Evolutionary conservation across 2,329 filamentous ascomycete species (phyloP), one percentile per base, ranked within the genome.

Genomic region (Colletotrichum navitas): DNA sequence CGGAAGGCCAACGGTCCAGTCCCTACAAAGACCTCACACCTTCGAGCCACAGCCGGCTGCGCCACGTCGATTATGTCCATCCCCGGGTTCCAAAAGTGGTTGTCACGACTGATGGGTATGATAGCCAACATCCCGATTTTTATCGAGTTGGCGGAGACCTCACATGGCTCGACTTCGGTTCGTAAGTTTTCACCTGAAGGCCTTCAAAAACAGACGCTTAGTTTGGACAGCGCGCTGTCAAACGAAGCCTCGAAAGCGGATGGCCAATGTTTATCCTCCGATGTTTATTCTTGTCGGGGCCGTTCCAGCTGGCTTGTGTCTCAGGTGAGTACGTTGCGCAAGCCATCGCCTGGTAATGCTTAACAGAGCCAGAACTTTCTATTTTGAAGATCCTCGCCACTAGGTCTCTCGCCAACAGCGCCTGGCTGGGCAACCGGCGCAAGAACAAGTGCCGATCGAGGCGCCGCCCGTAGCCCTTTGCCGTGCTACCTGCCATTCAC

Each of bases 301-400:
- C 24, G 21, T 36, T 45, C 54, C 68, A 36, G 43, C 52, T 52
- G 54, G 45, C 43, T 43, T 26, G 55, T 47, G 69, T 68, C 69
- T 72, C 69, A 72, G 69, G 69, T 69, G 69, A 64, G 52, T 43
- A 68, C 45, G 21, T 43, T 64, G 65, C 60, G 69, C 54, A 68
- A 69, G 69, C 60, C 65, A 60, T 66, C 65, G 64, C 45, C 36
- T 54, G 54, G 60, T 64, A 24, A 59, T 63, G 26, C 32, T 36
- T 24, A 68, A 43, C 32, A 51, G 54, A 59, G 45, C 39, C 60
- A 29, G 45, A 51, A 54, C 59, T 39, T 63, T 61, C 61, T 63
- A 45, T 63, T 54, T 47, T 56, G 26, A 54, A 61, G 29, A 70
- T 61, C 12, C 41, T 61, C 34, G 16, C 32, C 43, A 56, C 66